A percentile compares a stretch with the other conserved stretches of the same genome.
phyloP scores from a whole-genome alignment of 73 alveolate genomes.

The Paramecium pentaurelia region DNA sequence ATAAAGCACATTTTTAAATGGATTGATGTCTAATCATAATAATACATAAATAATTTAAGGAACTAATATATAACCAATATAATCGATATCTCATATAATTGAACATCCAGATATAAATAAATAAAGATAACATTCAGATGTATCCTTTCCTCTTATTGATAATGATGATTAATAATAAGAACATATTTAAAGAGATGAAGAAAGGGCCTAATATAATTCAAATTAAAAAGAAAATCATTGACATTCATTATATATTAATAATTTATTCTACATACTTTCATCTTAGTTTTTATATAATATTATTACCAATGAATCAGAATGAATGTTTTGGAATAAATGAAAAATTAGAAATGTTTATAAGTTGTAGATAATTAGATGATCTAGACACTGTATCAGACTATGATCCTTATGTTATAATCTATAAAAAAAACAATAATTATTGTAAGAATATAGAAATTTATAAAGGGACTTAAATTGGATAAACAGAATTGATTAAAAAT shows the following conservation, averaged over 20 bases:
- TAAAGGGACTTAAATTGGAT: constrained; percentile 56
- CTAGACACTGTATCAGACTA: constrained; percentile 62
- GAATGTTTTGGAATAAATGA: not conserved
- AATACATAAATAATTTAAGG: not conserved
- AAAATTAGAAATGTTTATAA: constrained; percentile 59
- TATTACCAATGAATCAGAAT: not conserved
- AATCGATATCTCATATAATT: not conserved
- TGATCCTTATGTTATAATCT: constrained; percentile 65
- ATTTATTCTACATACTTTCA: not conserved
- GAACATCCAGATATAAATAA: not conserved
- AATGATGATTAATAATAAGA: not conserved
- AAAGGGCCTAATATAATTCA: not conserved
- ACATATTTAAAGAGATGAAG: not conserved
- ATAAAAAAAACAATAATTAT: not conserved
- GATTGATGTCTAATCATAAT: not conserved
- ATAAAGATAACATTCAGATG: not conserved
- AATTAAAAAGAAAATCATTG: not conserved
- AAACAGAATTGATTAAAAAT: constrained; percentile 73
- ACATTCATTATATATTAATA: not conserved
- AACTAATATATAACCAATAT: not conserved
- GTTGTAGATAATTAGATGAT: constrained; percentile 72
- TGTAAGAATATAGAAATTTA: not conserved
- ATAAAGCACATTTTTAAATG: not conserved
- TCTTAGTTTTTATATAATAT: not conserved
- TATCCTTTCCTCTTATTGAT: not conserved